Percentiles rank a stretch among this genome's conserved stretches.
These are phyloP conservation scores for Chlamydomonas reinhardtii DNA, from an alignment of 163 green algal genomes.

Conservation along the genomic window DNA sequence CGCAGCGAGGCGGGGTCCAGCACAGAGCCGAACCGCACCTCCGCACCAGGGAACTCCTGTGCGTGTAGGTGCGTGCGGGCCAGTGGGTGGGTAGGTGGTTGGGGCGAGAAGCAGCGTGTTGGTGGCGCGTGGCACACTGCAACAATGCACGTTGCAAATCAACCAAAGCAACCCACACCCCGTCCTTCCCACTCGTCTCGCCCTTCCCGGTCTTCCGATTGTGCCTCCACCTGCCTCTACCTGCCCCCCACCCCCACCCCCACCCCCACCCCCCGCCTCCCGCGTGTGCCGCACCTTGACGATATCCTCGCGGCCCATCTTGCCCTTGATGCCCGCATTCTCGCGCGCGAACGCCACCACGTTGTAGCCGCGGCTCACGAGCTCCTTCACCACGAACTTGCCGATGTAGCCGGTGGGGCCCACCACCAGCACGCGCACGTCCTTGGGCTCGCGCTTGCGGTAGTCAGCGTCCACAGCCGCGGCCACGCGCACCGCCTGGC, in stretches of 20 bases:
- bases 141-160: no score
- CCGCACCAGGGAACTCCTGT: constrained; percentile 85
- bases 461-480: constrained; percentile 67
- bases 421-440: constrained; percentile 89
- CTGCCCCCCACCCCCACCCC: no score
- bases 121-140: no score
- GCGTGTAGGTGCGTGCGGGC: not conserved
- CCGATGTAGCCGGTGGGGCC: constrained; percentile 98
- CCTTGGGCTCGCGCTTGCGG: constrained; percentile 68
- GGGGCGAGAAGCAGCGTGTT: no score
- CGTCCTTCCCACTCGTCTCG: no score
- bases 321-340: constrained; percentile 93
- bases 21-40: constrained; percentile 93
- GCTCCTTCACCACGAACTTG: constrained; percentile 83
- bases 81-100: no score
- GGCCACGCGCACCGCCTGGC: not conserved
- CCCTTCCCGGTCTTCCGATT: no score
- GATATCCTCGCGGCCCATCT: constrained; percentile 82
- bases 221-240: no score
- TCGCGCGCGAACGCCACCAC: constrained; percentile 89
- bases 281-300: constrained; percentile 54
- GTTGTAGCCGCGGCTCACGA: constrained; percentile 86
- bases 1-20: constrained; percentile 76
- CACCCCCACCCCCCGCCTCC: no score
- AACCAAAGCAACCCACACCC: no score